Conservation (phyloP, 257 asterid genomes). For the Solanum gracilifrons region DNA sequence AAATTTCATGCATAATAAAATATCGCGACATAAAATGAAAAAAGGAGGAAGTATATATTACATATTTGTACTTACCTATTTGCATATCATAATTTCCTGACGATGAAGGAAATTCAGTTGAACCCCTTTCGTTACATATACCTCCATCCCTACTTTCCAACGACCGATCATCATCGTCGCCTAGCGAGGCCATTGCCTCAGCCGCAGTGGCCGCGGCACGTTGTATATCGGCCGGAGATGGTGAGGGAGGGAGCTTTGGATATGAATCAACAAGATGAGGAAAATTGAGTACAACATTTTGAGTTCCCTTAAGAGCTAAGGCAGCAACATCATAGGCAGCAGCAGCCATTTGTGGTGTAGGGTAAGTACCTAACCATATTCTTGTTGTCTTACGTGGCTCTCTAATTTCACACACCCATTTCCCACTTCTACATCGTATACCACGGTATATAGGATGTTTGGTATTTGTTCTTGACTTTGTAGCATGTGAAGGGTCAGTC, state of each 20-base stretch:
- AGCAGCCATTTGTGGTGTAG: slow-evolving; percentile 37
- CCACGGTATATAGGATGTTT: slow-evolving; percentile 42
- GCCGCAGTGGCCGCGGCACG: slow-evolving; percentile 39
- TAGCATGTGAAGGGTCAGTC: slow-evolving; percentile 18
- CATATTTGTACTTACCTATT: background rate
- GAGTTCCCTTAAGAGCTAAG: slow-evolving; percentile 20
- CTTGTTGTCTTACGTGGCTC: slow-evolving; percentile 36
- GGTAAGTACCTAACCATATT: slow-evolving; percentile 38
- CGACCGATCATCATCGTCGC: background rate
- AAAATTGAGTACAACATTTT: slow-evolving; percentile 24
- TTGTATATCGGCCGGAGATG: slow-evolving; percentile 30
- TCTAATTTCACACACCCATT: slow-evolving; percentile 40
- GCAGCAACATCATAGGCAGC: slow-evolving; percentile 41
- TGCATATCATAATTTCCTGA: background rate
- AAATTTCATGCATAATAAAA: background rate
- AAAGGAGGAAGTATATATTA: background rate
- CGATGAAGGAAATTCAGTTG: background rate
- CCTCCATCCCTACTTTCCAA: background rate
- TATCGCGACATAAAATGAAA: background rate
- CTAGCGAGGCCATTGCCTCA: background rate
- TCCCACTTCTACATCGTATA: slow-evolving; percentile 42
- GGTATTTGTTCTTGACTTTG: slow-evolving; percentile 4
- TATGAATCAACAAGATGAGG: slow-evolving; percentile 22
- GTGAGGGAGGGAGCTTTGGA: slow-evolving; percentile 26
- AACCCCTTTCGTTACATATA: background rate